Conservation (phyloP, 202 grass and related monocot genomes). For the Bolboschoenoplectus hybrid region DNA sequence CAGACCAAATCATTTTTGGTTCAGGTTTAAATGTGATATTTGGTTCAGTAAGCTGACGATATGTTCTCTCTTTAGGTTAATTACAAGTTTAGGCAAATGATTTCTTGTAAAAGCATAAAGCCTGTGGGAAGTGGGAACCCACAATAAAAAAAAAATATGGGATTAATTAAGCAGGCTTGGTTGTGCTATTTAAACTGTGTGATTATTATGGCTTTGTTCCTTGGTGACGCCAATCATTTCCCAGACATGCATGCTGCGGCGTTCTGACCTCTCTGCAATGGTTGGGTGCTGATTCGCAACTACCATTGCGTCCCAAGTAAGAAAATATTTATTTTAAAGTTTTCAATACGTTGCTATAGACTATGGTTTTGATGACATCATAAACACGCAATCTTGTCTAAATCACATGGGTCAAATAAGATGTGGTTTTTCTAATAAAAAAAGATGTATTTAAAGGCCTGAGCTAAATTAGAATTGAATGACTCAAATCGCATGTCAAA, state of each 20-base stretch:
- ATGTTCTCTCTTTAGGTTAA: slow-evolving; percentile 2
- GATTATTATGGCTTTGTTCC: slow-evolving; percentile 19
- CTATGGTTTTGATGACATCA: not conserved
- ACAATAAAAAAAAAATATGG: not conserved
- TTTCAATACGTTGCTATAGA: not conserved
- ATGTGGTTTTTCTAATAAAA: not conserved
- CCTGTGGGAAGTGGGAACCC: slow-evolving; percentile 18
- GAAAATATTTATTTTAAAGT: not conserved
- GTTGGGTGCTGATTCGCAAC: not conserved
- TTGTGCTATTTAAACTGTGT: not conserved
- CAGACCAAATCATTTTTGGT: slow-evolving; percentile 28
- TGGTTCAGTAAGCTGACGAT: slow-evolving; percentile 14
- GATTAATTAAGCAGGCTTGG: slow-evolving; percentile 4
- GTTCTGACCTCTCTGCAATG: not conserved
- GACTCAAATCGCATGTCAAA: not conserved
- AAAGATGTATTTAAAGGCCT: not conserved
- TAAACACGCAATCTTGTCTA: not conserved
- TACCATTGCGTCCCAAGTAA: not conserved
- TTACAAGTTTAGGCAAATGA: not conserved
- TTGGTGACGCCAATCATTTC: slow-evolving; percentile 26
- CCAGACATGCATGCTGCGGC: not conserved
- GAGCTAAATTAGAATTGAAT: not conserved
- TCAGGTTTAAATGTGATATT: not conserved
- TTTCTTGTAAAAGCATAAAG: not conserved
- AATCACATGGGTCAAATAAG: not conserved